Conservation (phyloP, 2,329 filamentous ascomycete genomes). For the Trichoderma gracile region DNA sequence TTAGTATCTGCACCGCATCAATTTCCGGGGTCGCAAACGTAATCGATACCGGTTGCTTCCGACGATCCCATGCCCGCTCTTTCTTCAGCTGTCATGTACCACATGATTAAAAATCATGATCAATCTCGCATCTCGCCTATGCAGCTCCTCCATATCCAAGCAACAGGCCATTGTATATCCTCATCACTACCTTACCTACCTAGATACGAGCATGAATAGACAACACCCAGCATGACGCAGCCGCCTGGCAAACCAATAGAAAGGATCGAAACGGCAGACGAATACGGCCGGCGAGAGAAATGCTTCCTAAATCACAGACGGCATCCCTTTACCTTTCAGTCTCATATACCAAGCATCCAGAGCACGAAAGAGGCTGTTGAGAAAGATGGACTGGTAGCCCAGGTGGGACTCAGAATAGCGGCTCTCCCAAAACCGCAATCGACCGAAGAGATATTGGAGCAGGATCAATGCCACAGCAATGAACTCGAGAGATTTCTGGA, state of each 20-base stretch:
- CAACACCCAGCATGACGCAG: background rate
- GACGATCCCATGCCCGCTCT: no score
- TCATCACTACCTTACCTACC: background rate
- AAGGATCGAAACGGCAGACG: conserved; percentile 27
- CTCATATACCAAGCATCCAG: conserved; percentile 31
- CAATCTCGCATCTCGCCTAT: no score
- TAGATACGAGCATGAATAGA: background rate
- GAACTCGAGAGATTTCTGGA: background rate
- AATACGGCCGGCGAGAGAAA: conserved; percentile 33
- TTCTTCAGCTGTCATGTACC: no score
- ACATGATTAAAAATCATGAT: no score
- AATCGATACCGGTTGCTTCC: background rate
- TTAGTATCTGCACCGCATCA: background rate
- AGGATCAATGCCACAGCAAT: background rate
- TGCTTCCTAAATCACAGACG: conserved; percentile 35
- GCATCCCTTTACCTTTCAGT: conserved; percentile 34
- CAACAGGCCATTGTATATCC: no score
- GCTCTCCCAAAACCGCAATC: background rate
- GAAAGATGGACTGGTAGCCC: conserved; percentile 30
- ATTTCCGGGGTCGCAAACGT: no score
- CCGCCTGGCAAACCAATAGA: background rate
- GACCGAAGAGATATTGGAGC: conserved; percentile 1
- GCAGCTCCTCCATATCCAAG: background rate
- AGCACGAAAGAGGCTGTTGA: conserved; percentile 21
- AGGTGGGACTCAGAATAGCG: conserved; percentile 28